Evolutionary conservation across 148 eudicot species (phyloP).

Genomic region (Rhododendron griersonianum): DNA sequence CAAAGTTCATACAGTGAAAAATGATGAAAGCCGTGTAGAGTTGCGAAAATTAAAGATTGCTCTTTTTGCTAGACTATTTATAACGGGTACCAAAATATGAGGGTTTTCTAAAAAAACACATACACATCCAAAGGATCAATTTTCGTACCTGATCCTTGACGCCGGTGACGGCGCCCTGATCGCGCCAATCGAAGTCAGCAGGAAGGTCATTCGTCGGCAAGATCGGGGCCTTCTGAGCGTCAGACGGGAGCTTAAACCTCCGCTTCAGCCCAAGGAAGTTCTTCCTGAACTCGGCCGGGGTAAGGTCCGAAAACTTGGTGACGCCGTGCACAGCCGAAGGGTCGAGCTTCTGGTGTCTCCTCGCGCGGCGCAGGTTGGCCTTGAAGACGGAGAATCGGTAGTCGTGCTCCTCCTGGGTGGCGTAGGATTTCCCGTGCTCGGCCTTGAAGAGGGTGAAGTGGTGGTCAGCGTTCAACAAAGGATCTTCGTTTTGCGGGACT

Average conservation of each 20-base stretch:
- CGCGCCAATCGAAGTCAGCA: slow-evolving; percentile 75
- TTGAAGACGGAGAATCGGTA: slow-evolving; percentile 53
- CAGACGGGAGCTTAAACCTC: slow-evolving; percentile 43
- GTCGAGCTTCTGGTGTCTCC: slow-evolving; percentile 64
- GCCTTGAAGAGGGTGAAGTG: slow-evolving; percentile 17
- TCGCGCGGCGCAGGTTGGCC: slow-evolving; percentile 72
- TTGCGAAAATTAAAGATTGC: too few relatives aligned
- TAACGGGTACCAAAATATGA: too few relatives aligned
- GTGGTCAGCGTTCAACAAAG: slow-evolving; percentile 54
- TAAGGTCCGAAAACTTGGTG: slow-evolving; percentile 78
- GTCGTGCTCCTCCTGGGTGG: slow-evolving; percentile 60
- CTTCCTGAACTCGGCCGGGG: slow-evolving; percentile 61
- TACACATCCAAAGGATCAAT: neutral
- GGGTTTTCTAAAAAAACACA: neutral
- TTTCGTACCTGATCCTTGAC: slow-evolving; percentile 69
- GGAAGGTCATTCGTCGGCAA: slow-evolving; percentile 69
- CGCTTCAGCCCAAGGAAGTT: slow-evolving; percentile 46
- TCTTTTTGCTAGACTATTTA: too few relatives aligned
- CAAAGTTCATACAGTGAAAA: too few relatives aligned
- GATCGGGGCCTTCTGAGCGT: slow-evolving; percentile 68
- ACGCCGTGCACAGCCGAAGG: slow-evolving; percentile 83
- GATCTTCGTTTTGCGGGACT: slow-evolving; percentile 23
- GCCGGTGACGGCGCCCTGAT: slow-evolving; percentile 70
- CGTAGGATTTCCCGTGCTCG: slow-evolving; percentile 44
- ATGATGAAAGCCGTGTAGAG: too few relatives aligned